Conservation (phyloP, 768 basidiomycete genomes). For the Phanerochaete carnosa region DNA sequence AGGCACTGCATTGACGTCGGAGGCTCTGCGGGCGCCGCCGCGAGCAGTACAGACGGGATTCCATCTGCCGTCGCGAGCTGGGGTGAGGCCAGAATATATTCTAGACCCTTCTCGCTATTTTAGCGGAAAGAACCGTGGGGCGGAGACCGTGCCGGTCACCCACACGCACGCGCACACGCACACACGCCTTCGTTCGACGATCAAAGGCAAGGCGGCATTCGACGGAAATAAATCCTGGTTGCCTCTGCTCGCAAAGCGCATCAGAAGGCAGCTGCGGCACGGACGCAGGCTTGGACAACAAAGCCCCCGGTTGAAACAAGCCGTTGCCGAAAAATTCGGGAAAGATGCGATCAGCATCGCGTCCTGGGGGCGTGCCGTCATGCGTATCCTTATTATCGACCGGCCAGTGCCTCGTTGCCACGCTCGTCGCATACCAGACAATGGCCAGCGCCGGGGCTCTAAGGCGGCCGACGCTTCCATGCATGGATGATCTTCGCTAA, state of each 20-base stretch:
- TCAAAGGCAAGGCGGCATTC: neutral
- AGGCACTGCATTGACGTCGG: neutral
- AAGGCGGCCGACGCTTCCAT: neutral
- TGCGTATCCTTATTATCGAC: neutral
- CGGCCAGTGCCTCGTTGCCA: neutral
- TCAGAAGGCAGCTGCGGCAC: neutral
- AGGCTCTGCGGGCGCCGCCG: neutral
- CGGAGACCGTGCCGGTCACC: neutral
- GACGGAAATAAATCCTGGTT: neutral
- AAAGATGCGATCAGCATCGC: neutral
- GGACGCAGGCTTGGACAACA: neutral
- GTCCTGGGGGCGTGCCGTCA: neutral
- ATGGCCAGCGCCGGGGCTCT: neutral
- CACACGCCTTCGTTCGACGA: neutral
- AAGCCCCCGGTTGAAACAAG: neutral
- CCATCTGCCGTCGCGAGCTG: too few relatives aligned
- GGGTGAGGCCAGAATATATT: neutral
- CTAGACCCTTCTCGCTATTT: neutral
- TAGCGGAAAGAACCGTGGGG: neutral
- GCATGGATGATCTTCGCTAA: neutral
- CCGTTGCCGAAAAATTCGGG: neutral
- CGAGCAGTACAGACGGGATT: too few relatives aligned
- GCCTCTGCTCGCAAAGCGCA: neutral
- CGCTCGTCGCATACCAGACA: neutral
- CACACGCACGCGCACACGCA: neutral